Conservation (phyloP, 2,329 filamentous ascomycete genomes). For the Coleophoma eucalyptorum region DNA sequence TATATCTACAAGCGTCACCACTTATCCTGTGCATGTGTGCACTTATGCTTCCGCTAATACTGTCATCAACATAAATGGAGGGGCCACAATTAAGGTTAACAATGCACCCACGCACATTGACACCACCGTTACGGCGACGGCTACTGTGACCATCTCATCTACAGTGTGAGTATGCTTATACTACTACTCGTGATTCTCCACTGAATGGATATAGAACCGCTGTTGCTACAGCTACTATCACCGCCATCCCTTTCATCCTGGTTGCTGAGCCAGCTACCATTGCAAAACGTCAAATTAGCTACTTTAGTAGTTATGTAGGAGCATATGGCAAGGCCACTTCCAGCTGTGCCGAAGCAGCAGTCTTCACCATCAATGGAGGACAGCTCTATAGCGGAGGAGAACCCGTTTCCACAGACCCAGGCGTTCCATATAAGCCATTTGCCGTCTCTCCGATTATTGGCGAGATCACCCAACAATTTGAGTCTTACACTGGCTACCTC, state of each 20-base stretch:
- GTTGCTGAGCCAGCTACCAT: not conserved
- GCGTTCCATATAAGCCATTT: not conserved
- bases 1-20: not conserved
- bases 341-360: not conserved
- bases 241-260: not conserved
- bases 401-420: not conserved
- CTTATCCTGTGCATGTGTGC: not conserved
- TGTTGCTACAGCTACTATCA: not conserved
- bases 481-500: not conserved
- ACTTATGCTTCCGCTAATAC: not conserved
- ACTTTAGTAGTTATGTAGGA: not conserved
- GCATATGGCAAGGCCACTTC: not conserved
- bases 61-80: conserved; percentile 1
- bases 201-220: not conserved
- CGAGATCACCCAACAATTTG: not conserved
- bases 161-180: not conserved
- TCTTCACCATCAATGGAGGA: not conserved
- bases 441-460: not conserved
- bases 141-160: not conserved
- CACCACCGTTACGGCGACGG: not conserved
- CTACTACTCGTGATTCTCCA: not conserved
- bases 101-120: not conserved
- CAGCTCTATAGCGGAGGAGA: not conserved
- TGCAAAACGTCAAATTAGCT: not conserved
- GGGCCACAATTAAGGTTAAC: not conserved